Base-by-base conservation (phyloP, 2,329 filamentous ascomycete genomes). In the Alternaria brassicicola region DNA sequence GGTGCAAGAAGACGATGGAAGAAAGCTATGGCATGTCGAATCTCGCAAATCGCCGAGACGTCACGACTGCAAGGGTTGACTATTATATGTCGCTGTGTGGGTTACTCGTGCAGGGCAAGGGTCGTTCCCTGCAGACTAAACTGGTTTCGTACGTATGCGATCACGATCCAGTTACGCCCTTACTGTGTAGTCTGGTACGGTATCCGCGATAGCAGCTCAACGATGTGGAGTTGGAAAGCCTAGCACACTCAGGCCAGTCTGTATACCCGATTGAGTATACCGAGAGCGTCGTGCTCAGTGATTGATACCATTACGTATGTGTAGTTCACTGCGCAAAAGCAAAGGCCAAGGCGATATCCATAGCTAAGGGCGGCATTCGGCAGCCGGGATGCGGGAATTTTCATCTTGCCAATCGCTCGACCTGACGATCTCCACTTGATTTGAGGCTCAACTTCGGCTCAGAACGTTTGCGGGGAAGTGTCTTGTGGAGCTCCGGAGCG, bases 391-490 rank as follows among this genome's bases (percentile, higher is more conserved):
- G 23, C 25, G 13, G 21, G 35, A 33, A 17, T 13, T 36, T 57
- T 35, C 30, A 48, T 23, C 13, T 10, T 25, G 36, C n/a, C 21
- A 42, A 31, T 19, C 23, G 39, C 26, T 52, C 38, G 33, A 51
- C 46, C 55, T 57, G 55, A 46, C 33, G 23, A 55, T 54, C 50
- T 31, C 30, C 42, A 47, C 50, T 30, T 12, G n/a, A 10, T 15
- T 30, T 7, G 41, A 54, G 62, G 60, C 45, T 36, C 55, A 65
- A 61, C 57, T 47, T 58, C 62, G 62, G 62, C 30, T 19, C 30
- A 38, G 31, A 30, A 26, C 46, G 33, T 46, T 38, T 57, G 55
- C 54, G 58, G 58, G 50, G 58, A 58, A 55, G 41, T 38, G 25
- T n/a, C 43, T 47, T 36, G 62, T 60, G 59, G 62, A 51, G 59